phyloP scores from a whole-genome alignment of 2,329 filamentous ascomycete genomes.

The Colletotrichum nymphaeae region DNA sequence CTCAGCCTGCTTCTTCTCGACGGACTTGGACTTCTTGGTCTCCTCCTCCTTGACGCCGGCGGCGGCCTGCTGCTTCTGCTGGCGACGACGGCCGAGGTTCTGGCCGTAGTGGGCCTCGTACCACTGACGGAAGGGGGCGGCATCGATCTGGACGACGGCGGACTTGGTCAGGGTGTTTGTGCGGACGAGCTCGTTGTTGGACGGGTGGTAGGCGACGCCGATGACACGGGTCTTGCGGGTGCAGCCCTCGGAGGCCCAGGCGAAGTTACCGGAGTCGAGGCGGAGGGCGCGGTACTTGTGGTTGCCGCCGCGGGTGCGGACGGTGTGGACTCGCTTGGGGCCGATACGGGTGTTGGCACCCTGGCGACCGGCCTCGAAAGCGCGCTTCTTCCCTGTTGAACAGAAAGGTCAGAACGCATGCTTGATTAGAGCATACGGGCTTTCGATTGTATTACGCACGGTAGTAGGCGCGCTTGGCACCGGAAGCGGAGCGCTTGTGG shows the following conservation, averaged over 20 bases:
- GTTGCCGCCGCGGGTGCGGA: conserved; percentile 98
- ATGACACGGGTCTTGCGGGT: conserved; percentile 99
- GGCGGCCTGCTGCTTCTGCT: conserved; percentile 77
- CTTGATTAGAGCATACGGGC: conserved; percentile 70
- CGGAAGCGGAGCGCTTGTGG: conserved; percentile 99
- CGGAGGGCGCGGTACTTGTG: conserved; percentile 99
- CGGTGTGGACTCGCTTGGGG: conserved; percentile 93
- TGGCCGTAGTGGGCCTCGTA: conserved; percentile 99
- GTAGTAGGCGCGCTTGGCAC: conserved; percentile 97
- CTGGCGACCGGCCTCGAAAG: conserved; percentile 99
- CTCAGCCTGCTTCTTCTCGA: conserved; percentile 96
- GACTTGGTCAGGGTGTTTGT: conserved; percentile 99
- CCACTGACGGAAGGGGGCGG: conserved; percentile 99
- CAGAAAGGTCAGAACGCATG: conserved; percentile 78
- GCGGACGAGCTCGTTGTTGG: conserved; percentile 99
- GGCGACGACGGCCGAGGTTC: conserved; percentile 87
- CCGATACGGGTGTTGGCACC: conserved; percentile 99
- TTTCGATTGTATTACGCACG: conserved; percentile 77
- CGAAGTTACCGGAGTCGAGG: conserved; percentile 99
- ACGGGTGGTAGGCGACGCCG: conserved; percentile 97
- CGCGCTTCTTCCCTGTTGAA: conserved; percentile 88
- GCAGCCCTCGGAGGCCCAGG: conserved; percentile 97
- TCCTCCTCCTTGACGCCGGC: conserved; percentile 72
- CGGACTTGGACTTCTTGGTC: conserved; percentile 92
- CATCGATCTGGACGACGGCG: conserved; percentile 98